Conservation (phyloP, 2,329 filamentous ascomycete genomes). For the Aureobasidium sp. region DNA sequence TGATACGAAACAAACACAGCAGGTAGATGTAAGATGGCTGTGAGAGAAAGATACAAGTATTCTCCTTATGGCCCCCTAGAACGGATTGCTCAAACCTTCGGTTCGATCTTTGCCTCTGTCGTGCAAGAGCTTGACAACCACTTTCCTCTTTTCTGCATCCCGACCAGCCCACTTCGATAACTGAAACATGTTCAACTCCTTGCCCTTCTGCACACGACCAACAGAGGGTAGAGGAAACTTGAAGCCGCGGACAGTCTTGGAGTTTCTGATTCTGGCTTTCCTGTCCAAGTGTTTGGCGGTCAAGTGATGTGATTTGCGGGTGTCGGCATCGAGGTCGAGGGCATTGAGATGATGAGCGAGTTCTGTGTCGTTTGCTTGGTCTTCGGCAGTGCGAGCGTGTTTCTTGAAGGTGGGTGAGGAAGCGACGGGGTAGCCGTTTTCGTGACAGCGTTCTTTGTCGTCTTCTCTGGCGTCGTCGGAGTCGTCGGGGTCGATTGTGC, state of each 20-base stretch:
- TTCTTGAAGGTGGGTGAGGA: background rate
- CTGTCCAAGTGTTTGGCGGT: background rate
- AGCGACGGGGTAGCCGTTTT: background rate
- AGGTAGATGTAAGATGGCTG: too few relatives aligned
- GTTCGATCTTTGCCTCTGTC: background rate
- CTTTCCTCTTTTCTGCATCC: background rate
- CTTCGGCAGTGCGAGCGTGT: background rate
- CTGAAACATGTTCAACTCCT: background rate
- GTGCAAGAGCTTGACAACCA: background rate
- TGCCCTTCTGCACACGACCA: background rate
- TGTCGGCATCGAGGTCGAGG: background rate
- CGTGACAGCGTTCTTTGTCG: background rate
- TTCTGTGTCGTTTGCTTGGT: background rate
- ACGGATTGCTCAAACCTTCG: background rate
- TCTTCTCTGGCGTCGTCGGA: background rate
- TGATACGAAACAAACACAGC: too few relatives aligned
- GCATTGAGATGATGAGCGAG: background rate
- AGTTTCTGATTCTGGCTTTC: background rate
- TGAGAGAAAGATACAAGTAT: background rate
- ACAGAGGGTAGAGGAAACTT: background rate
- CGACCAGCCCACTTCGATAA: background rate
- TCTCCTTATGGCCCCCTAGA: background rate
- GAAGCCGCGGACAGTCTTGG: background rate
- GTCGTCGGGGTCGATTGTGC: background rate
- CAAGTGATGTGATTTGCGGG: too few relatives aligned